Evolutionary conservation across 1,139 yeast species (phyloP).

Genomic region (Geotrichum restrictum): DNA sequence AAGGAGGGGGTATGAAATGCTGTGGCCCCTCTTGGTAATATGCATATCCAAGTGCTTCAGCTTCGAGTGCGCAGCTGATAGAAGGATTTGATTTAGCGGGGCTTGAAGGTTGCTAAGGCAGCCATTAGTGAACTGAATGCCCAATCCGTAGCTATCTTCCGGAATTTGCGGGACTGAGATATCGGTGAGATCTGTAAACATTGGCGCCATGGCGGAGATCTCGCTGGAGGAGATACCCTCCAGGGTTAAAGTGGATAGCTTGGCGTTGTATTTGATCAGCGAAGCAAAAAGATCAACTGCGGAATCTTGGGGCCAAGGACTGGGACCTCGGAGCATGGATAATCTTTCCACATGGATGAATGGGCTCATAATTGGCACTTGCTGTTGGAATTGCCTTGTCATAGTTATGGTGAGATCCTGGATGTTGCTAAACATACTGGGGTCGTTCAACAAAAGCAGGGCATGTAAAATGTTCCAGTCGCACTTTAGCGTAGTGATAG

Average conservation of each 20-base stretch:
- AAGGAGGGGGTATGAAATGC: slow-evolving; percentile 10
- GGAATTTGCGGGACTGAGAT: slow-evolving; percentile 4
- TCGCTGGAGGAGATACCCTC: slow-evolving; percentile 13
- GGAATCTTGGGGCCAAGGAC: slow-evolving; percentile 15
- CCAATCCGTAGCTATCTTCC: slow-evolving; percentile 15
- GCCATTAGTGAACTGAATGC: background rate
- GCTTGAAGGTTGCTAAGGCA: background rate
- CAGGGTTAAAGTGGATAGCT: background rate
- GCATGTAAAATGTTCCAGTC: slow-evolving; percentile 15
- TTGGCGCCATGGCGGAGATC: slow-evolving; percentile 6
- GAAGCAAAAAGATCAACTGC: slow-evolving; percentile 6
- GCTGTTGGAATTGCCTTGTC: slow-evolving; percentile 4
- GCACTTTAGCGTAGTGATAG: slow-evolving; percentile 5
- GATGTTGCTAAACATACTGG: background rate
- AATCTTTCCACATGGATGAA: slow-evolving; percentile 4
- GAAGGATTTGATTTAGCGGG: slow-evolving; percentile 14
- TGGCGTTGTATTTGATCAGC: background rate
- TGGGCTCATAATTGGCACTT: background rate
- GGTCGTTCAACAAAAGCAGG: slow-evolving; percentile 7
- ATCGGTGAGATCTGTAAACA: background rate
- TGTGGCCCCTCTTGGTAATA: slow-evolving; percentile 8
- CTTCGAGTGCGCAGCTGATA: background rate
- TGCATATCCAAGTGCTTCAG: slow-evolving; percentile 12
- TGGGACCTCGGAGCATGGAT: slow-evolving; percentile 11
- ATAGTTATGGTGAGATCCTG: slow-evolving; percentile 5